Base-by-base conservation (phyloP, 2,329 filamentous ascomycete species). In the Colletotrichum lentis region DNA sequence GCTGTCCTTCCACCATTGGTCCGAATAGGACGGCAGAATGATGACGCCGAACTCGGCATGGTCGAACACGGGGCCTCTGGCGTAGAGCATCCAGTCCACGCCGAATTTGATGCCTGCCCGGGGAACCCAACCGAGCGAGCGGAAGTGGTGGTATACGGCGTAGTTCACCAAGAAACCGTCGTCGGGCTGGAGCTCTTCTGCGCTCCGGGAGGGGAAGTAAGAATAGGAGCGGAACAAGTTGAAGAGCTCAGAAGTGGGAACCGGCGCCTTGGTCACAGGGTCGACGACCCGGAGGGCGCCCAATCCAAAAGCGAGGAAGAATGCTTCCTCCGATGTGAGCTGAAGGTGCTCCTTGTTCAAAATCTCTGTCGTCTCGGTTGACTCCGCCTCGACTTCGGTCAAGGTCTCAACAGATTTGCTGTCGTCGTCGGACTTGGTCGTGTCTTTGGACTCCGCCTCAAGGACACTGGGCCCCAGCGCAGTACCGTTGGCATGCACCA, bases 91-190 rank as follows among this genome's bases (percentile, higher is more conserved):
- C 82, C 93, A 97, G 78, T 99, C 96, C 11, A 94, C 92, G 24
- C 92, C 93, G 73, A 99, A 99, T 76, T 99, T 99, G 76, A 97
- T 90, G 43, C 96, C 96, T 5, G 92, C 89, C 16, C 96, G 90
- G 0, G 96, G 91, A 1, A 97, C 93, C 95, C 96, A 99, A 27
- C 96, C 96, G 0, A 98, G 84, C 0, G 94, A 97, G 44, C 96
- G 91, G 80, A 97, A 99, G 77, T 99, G 95, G 76, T 99, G 96
- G 77, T 97, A 99, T 20, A 93, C 93, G 14, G 89, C 89, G 75
- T 98, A 99, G 66, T 93, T 90, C 0, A 97, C 78, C 22, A 98
- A 81, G 78, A 99, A 99, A 0, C 88, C 86, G 74, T 97, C 92
- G 76, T 97, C 93, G 0, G 93, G 88, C 18, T 85, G 83, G 3